Percentiles rank a stretch among this genome's conserved stretches.
These are phyloP conservation scores for Fraxinus greggii DNA, from an alignment of 305 asterid species.

Conservation along the genomic window DNA sequence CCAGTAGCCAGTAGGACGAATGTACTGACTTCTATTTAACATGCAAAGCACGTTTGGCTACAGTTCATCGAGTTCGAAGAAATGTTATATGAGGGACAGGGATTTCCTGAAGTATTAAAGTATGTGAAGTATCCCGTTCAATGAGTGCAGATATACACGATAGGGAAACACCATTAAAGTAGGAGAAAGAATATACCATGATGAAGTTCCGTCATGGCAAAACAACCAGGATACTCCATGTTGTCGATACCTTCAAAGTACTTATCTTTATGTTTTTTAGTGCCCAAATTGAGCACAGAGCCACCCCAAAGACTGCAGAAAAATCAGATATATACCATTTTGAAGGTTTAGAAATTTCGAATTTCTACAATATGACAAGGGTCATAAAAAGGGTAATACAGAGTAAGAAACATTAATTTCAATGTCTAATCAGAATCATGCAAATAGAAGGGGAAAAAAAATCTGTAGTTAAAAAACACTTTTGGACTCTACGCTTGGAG, in stretches of 20 bases:
- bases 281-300: conserved; percentile 94
- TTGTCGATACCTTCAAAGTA: conserved; percentile 79
- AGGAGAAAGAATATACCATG: conserved; percentile 59
- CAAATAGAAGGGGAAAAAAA: not conserved
- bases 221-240: conserved; percentile 84
- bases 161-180: not conserved
- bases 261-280: conserved; percentile 83
- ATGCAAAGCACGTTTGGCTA: not conserved
- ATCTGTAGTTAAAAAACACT: not conserved
- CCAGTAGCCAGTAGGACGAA: not conserved
- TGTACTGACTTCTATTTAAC: not conserved
- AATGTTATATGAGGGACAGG: not conserved
- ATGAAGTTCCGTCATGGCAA: conserved; percentile 97
- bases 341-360: not conserved
- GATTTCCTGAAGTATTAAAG: not conserved
- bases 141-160: not conserved
- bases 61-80: not conserved
- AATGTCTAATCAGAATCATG: conserved; percentile 13
- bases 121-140: not conserved
- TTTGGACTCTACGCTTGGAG: not conserved
- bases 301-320: conserved; percentile 93
- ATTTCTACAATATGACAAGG: not conserved
- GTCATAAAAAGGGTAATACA: conserved; percentile 11
- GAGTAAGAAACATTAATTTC: not conserved
- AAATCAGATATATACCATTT: conserved; percentile 11